Evolutionary conservation across 1,284 basidiomycete genomes (phyloP).

Genomic region (Boletus albobrunnescens): DNA sequence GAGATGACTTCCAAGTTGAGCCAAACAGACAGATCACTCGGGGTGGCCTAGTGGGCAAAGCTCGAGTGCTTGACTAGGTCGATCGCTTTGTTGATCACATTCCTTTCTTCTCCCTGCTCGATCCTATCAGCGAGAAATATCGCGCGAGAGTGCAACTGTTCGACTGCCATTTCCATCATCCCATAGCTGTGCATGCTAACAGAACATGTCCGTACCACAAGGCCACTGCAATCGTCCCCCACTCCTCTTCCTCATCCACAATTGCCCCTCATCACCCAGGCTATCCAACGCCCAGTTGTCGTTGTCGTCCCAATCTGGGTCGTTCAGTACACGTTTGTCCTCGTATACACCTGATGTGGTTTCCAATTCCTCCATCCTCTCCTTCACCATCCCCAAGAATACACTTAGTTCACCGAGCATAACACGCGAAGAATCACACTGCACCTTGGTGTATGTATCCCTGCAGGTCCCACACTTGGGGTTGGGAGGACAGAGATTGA

Average conservation of each 20-base stretch:
- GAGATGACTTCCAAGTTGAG: too few species aligned
- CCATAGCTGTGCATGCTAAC: too few species aligned
- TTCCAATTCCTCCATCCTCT: conserved; percentile 36
- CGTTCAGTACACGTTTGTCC: conserved; percentile 76
- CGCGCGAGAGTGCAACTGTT: too few species aligned
- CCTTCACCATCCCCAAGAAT: conserved; percentile 49
- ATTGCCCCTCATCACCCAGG: conserved; percentile 78
- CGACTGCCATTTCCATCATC: too few species aligned
- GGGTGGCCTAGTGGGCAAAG: too few species aligned
- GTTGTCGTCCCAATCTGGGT: conserved; percentile 91
- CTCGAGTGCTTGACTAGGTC: too few species aligned
- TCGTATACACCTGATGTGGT: conserved; percentile 81
- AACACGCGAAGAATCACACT: conserved; percentile 62
- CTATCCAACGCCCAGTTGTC: conserved; percentile 63
- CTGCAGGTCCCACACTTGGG: conserved; percentile 80
- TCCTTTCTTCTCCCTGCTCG: too few species aligned
- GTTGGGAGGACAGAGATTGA: conserved; percentile 64
- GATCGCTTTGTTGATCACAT: too few species aligned
- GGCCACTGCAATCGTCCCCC: conserved; percentile 69
- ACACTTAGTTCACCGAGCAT: conserved; percentile 70
- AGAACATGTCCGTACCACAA: too few species aligned
- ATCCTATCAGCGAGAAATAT: too few species aligned
- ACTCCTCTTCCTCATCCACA: conserved; percentile 83
- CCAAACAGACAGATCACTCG: too few species aligned
- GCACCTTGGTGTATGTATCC: conserved; percentile 76